Base-by-base conservation (phyloP, 2,329 filamentous ascomycete species). In the Diaporthe eres region DNA sequence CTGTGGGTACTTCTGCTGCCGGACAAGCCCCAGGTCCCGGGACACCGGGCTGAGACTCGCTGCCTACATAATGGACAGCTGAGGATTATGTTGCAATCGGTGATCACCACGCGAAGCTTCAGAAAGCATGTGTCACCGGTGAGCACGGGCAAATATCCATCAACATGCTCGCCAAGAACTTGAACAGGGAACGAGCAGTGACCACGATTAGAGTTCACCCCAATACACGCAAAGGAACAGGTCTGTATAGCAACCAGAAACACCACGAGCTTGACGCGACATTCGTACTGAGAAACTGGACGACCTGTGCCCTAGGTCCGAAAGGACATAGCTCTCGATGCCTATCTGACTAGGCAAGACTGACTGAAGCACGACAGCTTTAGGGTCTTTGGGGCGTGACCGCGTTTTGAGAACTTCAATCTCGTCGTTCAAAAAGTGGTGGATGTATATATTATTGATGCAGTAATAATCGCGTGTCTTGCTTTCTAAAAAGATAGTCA, bases 31-130 rank as follows among this genome's bases (percentile, higher is more conserved):
- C 61, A 19, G 47, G 19, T 55, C 51, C n/a, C 37, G 53, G 10
- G 15, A 25, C 22, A 5, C 12, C 22, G 22, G 28, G 44, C 61
- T 51, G 15, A 61, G 42, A 72, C 70, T 61, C 57, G 71, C 57
- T 63, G 71, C 71, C 71, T 42, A 72, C 34, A 61, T 10, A 15
- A 4, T 72, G 57, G 42, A 61, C 57, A 53, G 71, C 57, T 57
- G 22, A 31, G n/a, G 42, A 51, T n/a, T 39, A n/a, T 34, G 34
- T 47, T 15, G 25, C 67, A 51, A n/a, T 42, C 34, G 34, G 34
- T 42, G 57, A 25, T n/a, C 19, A 70, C 15, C 22, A 5, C 19
- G 22, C 2, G 25, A 61, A 37, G 34, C 25, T 60, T 42, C 57
- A 61, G 34, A 25, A 37, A 61, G 34, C 57, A 5, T 42, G 34